Evolutionary conservation across 2,329 filamentous ascomycete genomes (phyloP).

Genomic region (Microsporum ferrugineum): DNA sequence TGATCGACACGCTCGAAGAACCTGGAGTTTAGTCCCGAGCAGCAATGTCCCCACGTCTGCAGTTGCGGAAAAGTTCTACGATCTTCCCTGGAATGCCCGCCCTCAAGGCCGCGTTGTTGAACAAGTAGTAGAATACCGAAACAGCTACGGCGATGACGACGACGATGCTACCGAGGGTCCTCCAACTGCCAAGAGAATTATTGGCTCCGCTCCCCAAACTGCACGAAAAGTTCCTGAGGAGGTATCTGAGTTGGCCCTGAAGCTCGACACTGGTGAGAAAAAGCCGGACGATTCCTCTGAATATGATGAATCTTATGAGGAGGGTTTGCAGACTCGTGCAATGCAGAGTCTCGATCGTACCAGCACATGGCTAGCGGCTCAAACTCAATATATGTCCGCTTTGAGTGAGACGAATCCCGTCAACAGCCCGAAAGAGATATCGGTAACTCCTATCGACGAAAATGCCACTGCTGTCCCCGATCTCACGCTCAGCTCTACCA

Average conservation of each 20-base stretch:
- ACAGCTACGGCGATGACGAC: slow-evolving; percentile 29
- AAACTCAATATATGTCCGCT: slow-evolving; percentile 52
- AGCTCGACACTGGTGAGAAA: slow-evolving; percentile 19
- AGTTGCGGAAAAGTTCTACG: slow-evolving; percentile 86
- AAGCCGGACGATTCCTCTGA: slow-evolving; percentile 37
- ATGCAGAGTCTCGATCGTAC: slow-evolving; percentile 73
- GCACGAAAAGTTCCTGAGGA: slow-evolving; percentile 45
- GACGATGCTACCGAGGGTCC: slow-evolving; percentile 24
- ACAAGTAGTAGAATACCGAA: slow-evolving; percentile 51
- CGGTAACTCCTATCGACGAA: slow-evolving; percentile 6
- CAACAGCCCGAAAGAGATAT: slow-evolving; percentile 23
- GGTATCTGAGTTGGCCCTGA: slow-evolving; percentile 18
- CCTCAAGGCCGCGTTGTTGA: slow-evolving; percentile 45
- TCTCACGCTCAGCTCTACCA: slow-evolving; percentile 15
- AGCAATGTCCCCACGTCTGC: slow-evolving; percentile 65
- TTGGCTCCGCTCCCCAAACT: slow-evolving; percentile 53
- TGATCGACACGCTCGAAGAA: slow-evolving; percentile 61
- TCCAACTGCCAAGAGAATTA: slow-evolving; percentile 30
- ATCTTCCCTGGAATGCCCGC: slow-evolving; percentile 58
- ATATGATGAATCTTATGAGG: slow-evolving; percentile 64
- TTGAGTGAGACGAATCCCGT: slow-evolving; percentile 46
- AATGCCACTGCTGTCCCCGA: not conserved
- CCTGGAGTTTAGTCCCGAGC: slow-evolving; percentile 59
- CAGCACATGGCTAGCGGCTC: slow-evolving; percentile 72
- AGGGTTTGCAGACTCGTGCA: slow-evolving; percentile 59